phyloP scores from a whole-genome alignment of 176 grass and related monocot species.

The Juncus inflexus region DNA sequence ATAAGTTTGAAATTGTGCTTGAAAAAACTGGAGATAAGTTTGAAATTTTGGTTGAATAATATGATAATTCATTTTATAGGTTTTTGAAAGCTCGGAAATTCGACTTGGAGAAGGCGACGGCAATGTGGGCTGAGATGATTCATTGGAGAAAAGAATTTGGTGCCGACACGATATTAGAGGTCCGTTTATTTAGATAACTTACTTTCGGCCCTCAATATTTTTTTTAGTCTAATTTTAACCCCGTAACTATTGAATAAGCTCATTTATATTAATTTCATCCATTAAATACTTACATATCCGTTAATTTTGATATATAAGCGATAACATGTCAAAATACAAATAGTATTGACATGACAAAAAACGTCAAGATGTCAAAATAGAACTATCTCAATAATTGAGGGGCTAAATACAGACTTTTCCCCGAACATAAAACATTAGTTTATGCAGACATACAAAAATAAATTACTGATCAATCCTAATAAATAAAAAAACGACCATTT shows the following conservation, averaged over 20 bases:
- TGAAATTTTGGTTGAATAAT: too few species aligned
- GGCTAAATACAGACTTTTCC: not conserved
- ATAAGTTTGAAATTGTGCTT: too few species aligned
- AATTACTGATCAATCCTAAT: too few species aligned
- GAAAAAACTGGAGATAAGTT: too few species aligned
- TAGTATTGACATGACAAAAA: too few species aligned
- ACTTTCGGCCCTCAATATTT: not conserved
- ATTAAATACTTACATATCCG: not conserved
- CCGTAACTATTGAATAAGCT: not conserved
- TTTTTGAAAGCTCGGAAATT: constrained; percentile 92
- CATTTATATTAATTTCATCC: not conserved
- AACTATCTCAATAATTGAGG: too few species aligned
- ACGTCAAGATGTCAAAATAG: too few species aligned
- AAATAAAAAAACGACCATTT: not conserved
- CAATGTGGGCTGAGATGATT: constrained; percentile 88
- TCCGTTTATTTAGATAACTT: constrained; percentile 26
- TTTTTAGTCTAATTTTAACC: not conserved
- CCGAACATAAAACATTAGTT: too few species aligned
- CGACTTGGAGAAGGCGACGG: constrained; percentile 60
- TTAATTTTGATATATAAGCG: not conserved
- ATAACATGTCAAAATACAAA: not conserved
- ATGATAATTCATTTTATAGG: constrained; percentile 29
- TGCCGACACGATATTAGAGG: constrained; percentile 67
- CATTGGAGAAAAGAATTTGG: constrained; percentile 81
- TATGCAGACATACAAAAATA: too few species aligned